Evolutionary conservation across 345 rosid species (phyloP).

Genomic region (Capsella bursapastoris): DNA sequence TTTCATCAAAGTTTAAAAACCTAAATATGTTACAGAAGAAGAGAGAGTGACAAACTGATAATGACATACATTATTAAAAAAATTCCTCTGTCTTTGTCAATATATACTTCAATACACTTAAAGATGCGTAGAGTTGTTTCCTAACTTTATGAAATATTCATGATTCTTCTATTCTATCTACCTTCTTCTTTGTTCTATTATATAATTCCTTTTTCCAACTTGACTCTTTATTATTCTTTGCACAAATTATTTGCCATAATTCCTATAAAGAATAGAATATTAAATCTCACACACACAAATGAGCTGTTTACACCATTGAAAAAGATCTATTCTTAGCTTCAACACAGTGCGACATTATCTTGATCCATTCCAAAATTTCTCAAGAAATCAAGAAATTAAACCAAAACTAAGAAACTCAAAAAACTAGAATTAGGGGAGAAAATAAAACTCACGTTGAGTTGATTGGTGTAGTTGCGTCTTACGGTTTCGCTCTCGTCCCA

Average conservation of each 20-base stretch:
- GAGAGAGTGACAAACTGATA: neutral
- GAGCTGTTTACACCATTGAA: constrained; percentile 25
- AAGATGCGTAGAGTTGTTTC: constrained; percentile 29
- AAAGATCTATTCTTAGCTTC: neutral
- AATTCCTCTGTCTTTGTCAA: no score
- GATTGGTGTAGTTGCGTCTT: constrained; percentile 61
- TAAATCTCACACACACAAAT: constrained; percentile 13
- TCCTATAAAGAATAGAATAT: constrained; percentile 19
- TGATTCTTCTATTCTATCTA: constrained; percentile 13
- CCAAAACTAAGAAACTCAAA: neutral
- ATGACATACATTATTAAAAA: neutral
- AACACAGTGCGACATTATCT: constrained; percentile 10
- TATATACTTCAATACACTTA: no score
- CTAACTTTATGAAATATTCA: constrained; percentile 35
- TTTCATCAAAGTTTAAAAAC: neutral
- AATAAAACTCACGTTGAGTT: constrained; percentile 69
- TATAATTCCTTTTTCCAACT: no score
- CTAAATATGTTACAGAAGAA: neutral
- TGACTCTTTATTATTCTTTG: constrained; percentile 32
- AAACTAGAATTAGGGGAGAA: neutral
- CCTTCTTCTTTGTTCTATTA: constrained; percentile 17
- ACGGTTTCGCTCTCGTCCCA: constrained; percentile 87
- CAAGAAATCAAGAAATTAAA: neutral
- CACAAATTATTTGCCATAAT: constrained; percentile 21
- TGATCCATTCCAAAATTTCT: neutral